phyloP scores from a whole-genome alignment of 306 rosid species.

The Herpetospermum pedunculosum region DNA sequence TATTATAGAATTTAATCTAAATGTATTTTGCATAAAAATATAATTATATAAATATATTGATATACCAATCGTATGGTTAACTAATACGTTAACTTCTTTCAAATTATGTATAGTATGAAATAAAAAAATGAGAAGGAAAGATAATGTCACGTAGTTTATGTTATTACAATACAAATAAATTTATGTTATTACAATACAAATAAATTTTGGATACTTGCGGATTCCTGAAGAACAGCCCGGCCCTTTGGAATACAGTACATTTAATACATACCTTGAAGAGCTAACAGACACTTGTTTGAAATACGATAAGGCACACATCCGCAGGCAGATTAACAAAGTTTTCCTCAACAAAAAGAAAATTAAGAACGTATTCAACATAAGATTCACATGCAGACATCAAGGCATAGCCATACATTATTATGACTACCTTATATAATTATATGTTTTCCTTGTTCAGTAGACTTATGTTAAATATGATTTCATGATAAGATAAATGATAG shows the following conservation, averaged over 20 bases:
- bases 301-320: neutral
- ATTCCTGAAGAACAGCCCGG: neutral
- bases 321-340: neutral
- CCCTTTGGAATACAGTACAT: neutral
- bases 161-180: neutral
- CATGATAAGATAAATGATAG: slow-evolving; percentile 5
- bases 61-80: neutral
- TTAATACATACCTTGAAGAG: neutral
- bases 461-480: neutral
- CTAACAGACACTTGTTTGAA: neutral
- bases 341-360: neutral
- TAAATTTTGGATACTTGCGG: neutral
- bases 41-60: neutral
- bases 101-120: neutral
- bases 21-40: neutral
- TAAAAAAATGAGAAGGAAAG: neutral
- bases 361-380: neutral
- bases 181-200: neutral
- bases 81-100: neutral
- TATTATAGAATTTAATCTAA: neutral
- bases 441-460: neutral
- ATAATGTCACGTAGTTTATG: neutral
- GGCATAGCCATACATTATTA: neutral
- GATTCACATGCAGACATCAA: neutral
- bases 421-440: neutral